Percentiles rank a stretch among this genome's conserved stretches.
phyloP scores from a whole-genome alignment of 306 rosid species.

The Begonia peltatifolia region DNA sequence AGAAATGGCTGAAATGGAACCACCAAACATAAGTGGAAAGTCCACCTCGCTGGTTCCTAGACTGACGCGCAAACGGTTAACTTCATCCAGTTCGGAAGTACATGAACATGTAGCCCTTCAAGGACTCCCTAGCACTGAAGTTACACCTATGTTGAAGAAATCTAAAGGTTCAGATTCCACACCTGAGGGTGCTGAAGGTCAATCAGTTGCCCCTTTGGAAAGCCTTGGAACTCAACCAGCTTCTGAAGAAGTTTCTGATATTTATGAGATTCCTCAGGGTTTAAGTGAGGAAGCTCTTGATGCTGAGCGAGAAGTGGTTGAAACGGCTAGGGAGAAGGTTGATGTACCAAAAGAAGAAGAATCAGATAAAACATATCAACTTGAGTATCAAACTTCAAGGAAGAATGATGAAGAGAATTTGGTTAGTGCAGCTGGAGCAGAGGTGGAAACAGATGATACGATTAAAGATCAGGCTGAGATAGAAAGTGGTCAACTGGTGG shows the following conservation, averaged over 20 bases:
- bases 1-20: conserved; percentile 74
- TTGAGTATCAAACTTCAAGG: conserved; percentile 37
- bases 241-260: conserved; percentile 41
- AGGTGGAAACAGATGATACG: conserved; percentile 37
- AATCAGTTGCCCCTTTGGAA: conserved; percentile 27
- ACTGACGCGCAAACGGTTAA: conserved; percentile 52
- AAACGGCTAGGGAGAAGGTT: conserved; percentile 27
- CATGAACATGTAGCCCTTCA: conserved; percentile 36
- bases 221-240: conserved; percentile 24
- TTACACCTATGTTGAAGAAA: conserved; percentile 44
- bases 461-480: conserved; percentile 44
- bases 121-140: conserved; percentile 43
- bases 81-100: conserved; percentile 47
- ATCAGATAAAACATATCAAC: conserved; percentile 26
- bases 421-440: conserved; percentile 36
- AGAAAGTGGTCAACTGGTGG: conserved; percentile 34
- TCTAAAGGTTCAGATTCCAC: conserved; percentile 53
- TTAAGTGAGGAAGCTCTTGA: conserved; percentile 46
- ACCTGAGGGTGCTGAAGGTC: conserved; percentile 38
- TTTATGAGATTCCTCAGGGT: conserved; percentile 45
- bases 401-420: conserved; percentile 35
- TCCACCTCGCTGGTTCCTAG: conserved; percentile 20
- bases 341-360: conserved; percentile 43
- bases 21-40: conserved; percentile 20
- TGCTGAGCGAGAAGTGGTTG: conserved; percentile 50